Evolutionary conservation across 345 rosid species (phyloP), one percentile per base, ranked within the genome.

Genomic region (Syzygium jambos): DNA sequence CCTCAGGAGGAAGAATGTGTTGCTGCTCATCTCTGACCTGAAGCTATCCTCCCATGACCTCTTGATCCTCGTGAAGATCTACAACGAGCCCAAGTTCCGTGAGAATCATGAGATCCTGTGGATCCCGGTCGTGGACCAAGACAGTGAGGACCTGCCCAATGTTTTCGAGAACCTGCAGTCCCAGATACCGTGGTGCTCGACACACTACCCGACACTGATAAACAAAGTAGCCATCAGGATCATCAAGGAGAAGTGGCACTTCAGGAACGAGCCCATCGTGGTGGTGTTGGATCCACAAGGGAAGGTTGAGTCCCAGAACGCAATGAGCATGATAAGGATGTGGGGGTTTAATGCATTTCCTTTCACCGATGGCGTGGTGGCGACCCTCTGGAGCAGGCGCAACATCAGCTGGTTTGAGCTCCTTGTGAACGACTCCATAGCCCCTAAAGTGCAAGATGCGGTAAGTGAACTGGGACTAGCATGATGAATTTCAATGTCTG

Each of bases 271-370:
- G 86, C 93, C 98, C n/a, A 89, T 96, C 51, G 89, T 95, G 30
- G 95, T 97, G 78, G 99, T 93, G 49, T 90, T 97, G 89, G 97
- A 96, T 85, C 94, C 96, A 3, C 96, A 95, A 87, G 99, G 98
- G n/a, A 93, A 89, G 84, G 95, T 95, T 63, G 93, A 88, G 89
- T 92, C 92, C 83, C 94, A 92, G 34, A 96, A 96, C 78, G 98
- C 99, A 43, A 89, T 97, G 86, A 94, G 94, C 78, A 96, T 97
- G 99, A 93, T 94, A 90, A 93, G 96, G 94, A 94, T 96, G 88
- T 96, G 98, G 98, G 95, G 95, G n/a, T 85, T 88, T 65, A 34
- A 73, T 63, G 98, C 98, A 9, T 93, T 92, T 82, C 99, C 99
- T 29, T 97, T 97, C 93, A 94, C 98, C 1, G 92, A 91, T 85